phyloP scores from a whole-genome alignment of 2,329 filamentous ascomycete species.

The Colletotrichum chrysophilum region DNA sequence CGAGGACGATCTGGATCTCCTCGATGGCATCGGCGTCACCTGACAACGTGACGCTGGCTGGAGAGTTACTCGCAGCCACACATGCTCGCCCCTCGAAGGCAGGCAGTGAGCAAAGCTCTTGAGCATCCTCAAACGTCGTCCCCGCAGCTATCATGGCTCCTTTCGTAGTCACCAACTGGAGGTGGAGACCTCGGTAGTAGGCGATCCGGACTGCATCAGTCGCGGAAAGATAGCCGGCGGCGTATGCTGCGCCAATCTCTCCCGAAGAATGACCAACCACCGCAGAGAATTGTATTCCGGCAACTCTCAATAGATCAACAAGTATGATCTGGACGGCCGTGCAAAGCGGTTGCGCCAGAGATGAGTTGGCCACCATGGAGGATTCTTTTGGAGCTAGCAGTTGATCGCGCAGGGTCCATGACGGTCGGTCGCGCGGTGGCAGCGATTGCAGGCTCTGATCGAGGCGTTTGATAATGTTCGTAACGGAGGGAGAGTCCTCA shows the following conservation, averaged over 20 bases:
- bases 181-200: constrained; percentile 22
- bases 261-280: constrained; percentile 56
- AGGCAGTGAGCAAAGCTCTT: neutral
- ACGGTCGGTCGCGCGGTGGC: constrained; percentile 25
- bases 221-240: constrained; percentile 43
- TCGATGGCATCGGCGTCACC: constrained; percentile 33
- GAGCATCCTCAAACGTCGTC: constrained; percentile 20
- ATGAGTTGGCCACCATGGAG: constrained; percentile 24
- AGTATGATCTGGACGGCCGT: constrained; percentile 33
- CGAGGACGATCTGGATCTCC: constrained; percentile 24
- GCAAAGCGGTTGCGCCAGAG: constrained; percentile 35
- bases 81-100: constrained; percentile 21
- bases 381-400: constrained; percentile 18
- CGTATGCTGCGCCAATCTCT: constrained; percentile 56
- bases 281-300: constrained; percentile 36
- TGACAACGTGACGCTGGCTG: constrained; percentile 25
- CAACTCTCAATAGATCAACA: constrained; percentile 29
- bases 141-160: constrained; percentile 31
- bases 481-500: neutral
- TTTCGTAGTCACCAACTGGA: neutral
- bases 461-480: constrained; percentile 23
- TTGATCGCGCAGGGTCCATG: constrained; percentile 31
- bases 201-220: constrained; percentile 29
- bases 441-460: constrained; percentile 23
- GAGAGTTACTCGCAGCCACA: constrained; percentile 29